Conservation (phyloP, 129 eudicot genomes). For the Glebionis coronaria region DNA sequence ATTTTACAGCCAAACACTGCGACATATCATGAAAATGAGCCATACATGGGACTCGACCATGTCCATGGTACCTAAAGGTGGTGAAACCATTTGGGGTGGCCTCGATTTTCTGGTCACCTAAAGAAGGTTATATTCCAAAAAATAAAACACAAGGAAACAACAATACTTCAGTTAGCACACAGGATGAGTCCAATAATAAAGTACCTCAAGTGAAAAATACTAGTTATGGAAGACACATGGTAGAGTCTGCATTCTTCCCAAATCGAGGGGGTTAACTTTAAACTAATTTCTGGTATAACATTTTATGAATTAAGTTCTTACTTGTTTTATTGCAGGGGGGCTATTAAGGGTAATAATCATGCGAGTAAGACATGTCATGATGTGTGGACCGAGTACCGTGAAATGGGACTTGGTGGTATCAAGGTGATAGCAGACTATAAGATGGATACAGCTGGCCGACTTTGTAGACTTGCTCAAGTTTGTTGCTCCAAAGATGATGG, state of each 20-base stretch:
- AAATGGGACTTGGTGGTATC: no score
- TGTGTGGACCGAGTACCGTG: conserved; percentile 99
- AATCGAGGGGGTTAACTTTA: conserved; percentile 62
- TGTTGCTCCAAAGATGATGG: conserved; percentile 99
- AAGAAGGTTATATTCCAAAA: no score
- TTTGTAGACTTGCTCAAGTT: conserved; percentile 65
- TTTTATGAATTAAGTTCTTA: background rate
- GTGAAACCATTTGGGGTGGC: no score
- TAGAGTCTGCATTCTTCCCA: conserved; percentile 51
- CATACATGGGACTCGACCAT: no score
- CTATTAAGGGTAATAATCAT: conserved; percentile 62
- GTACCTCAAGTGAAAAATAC: conserved; percentile 29
- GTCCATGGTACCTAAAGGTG: no score
- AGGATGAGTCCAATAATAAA: conserved; percentile 15
- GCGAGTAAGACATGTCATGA: conserved; percentile 68
- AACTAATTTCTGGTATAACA: conserved; percentile 33
- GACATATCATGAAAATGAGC: conserved; percentile 90
- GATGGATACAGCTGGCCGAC: conserved; percentile 73
- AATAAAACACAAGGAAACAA: conserved; percentile 40
- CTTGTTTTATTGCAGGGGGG: conserved; percentile 44
- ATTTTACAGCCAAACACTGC: conserved; percentile 72
- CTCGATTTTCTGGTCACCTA: no score
- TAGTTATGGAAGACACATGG: conserved; percentile 73
- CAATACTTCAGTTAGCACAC: conserved; percentile 25
- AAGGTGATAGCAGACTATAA: conserved; percentile 81